Evolutionary conservation across 1,139 yeast genomes (phyloP).

Genomic region (Suhomyces bribrorum): DNA sequence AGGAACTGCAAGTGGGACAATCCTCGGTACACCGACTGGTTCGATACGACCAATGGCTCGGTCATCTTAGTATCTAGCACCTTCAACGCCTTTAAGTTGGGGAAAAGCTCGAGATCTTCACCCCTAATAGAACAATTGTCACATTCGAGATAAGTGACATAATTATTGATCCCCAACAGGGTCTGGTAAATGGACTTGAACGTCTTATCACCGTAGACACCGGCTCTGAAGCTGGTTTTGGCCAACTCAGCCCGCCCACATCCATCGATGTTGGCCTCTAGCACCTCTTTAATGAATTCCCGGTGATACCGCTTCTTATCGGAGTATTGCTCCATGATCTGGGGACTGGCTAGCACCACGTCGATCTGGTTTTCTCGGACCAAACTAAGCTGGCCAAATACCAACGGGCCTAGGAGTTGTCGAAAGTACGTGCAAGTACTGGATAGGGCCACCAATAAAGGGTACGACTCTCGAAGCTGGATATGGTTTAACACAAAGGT

Average conservation of each 20-base stretch:
- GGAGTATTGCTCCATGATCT: constrained; percentile 24
- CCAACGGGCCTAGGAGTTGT: constrained; percentile 20
- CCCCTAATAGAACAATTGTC: constrained; percentile 22
- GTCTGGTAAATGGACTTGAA: constrained; percentile 23
- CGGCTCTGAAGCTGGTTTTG: constrained; percentile 20
- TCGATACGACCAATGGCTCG: not conserved
- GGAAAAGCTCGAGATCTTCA: constrained; percentile 18
- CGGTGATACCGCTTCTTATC: constrained; percentile 24
- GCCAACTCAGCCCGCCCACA: constrained; percentile 28
- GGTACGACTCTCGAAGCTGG: constrained; percentile 13
- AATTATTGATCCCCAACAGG: constrained; percentile 22
- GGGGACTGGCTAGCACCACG: constrained; percentile 27
- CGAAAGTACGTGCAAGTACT: constrained; percentile 30
- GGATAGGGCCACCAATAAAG: constrained; percentile 23
- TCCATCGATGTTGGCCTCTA: constrained; percentile 18
- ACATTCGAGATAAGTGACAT: constrained; percentile 29
- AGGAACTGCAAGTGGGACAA: constrained; percentile 14
- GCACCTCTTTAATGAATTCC: constrained; percentile 25
- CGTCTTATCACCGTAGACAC: constrained; percentile 18
- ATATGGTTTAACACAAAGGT: constrained; percentile 19
- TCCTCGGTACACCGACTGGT: not conserved
- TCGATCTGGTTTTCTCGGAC: constrained; percentile 33
- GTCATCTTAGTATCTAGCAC: constrained; percentile 17
- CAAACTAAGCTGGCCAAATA: constrained; percentile 28
- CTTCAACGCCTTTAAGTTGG: constrained; percentile 22